Percentiles rank a stretch among this genome's conserved stretches.
phyloP scores from a whole-genome alignment of 768 basidiomycete species.

The Amanita brunnescens region DNA sequence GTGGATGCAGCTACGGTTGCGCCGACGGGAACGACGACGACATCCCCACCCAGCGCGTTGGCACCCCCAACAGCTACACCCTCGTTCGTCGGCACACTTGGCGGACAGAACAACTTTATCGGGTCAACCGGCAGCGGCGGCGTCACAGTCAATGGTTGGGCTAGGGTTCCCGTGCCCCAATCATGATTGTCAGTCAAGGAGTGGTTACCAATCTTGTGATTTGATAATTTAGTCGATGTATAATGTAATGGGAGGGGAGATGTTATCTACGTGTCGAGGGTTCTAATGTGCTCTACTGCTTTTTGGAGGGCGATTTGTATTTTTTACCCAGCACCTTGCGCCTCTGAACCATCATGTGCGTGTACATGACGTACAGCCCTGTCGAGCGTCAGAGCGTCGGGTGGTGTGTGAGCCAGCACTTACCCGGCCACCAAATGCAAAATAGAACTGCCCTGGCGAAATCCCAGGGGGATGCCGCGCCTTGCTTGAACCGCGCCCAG shows the following conservation, averaged over 20 bases:
- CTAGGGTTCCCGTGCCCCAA: slow-evolving; percentile 9
- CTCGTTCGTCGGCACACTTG: slow-evolving; percentile 15
- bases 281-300: slow-evolving; percentile 1
- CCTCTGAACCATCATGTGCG: slow-evolving; percentile 45
- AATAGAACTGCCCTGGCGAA: slow-evolving; percentile 50
- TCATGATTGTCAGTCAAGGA: neutral
- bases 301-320: slow-evolving; percentile 1
- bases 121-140: slow-evolving; percentile 38
- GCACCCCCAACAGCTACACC: slow-evolving; percentile 10
- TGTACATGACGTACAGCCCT: slow-evolving; percentile 47
- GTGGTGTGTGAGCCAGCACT: no score
- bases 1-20: no score
- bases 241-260: no score
- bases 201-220: no score
- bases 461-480: slow-evolving; percentile 21
- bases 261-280: no score
- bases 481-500: slow-evolving; percentile 35
- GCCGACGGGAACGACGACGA: neutral
- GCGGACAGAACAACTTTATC: slow-evolving; percentile 31
- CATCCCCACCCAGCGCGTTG: slow-evolving; percentile 15
- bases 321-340: slow-evolving; percentile 31
- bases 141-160: slow-evolving; percentile 41
- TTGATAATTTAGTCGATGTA: no score
- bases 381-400: no score
- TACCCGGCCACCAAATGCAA: slow-evolving; percentile 85